Conservation (phyloP, 176 grass and related monocot species). For the Oryza punctata region DNA sequence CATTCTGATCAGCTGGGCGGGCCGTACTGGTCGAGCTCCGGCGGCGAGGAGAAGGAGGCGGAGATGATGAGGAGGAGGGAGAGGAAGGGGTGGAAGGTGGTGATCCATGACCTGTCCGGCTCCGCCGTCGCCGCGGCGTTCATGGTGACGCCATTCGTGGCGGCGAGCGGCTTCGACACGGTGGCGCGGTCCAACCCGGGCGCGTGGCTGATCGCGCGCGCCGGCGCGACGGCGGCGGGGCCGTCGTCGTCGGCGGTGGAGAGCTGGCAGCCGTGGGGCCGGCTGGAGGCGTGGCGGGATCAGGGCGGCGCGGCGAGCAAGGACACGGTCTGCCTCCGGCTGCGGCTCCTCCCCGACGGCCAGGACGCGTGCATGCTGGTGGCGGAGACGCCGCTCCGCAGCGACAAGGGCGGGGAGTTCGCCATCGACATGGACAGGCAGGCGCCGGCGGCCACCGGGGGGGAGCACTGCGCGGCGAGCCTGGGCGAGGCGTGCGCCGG, state of each 20-base stretch:
- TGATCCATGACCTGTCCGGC: conserved; percentile 84
- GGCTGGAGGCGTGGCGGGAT: conserved; percentile 85
- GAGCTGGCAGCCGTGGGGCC: conserved; percentile 89
- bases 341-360: conserved; percentile 65
- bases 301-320: conserved; percentile 15
- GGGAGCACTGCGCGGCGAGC: conserved; percentile 11
- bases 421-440: conserved; percentile 68
- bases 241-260: conserved; percentile 25
- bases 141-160: conserved; percentile 91
- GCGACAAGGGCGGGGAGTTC: conserved; percentile 85
- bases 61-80: conserved; percentile 47
- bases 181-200: conserved; percentile 87
- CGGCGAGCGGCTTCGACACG: conserved; percentile 69
- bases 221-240: conserved; percentile 7
- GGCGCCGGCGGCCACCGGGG: not conserved
- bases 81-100: conserved; percentile 89
- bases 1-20: conserved; percentile 45
- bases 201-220: conserved; percentile 77
- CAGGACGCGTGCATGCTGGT: conserved; percentile 75
- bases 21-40: conserved; percentile 52
- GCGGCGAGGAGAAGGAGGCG: conserved; percentile 41
- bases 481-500: conserved; percentile 13
- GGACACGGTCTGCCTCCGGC: conserved; percentile 51
- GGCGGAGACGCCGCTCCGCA: conserved; percentile 59
- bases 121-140: conserved; percentile 83